Evolutionary conservation across 176 grass and related monocot species (phyloP).

Genomic region (Aegilops tauschii): DNA sequence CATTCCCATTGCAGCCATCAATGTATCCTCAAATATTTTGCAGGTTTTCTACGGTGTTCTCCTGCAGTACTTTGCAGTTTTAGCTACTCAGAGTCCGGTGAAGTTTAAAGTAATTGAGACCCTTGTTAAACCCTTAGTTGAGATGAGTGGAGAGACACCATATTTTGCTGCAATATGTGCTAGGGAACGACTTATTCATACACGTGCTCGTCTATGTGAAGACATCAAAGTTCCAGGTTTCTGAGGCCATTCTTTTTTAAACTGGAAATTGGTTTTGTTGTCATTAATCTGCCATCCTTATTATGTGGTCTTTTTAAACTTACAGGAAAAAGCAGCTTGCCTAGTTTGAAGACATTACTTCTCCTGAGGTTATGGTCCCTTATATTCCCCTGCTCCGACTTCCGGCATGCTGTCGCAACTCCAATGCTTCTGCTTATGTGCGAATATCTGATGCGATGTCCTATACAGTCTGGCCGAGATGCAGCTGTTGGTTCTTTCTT

Average conservation of each 20-base stretch:
- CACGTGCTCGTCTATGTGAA: constrained; percentile 62
- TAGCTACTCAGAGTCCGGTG: constrained; percentile 64
- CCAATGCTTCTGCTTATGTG: constrained; percentile 81
- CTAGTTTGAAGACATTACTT: constrained; percentile 81
- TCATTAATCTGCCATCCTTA: neutral
- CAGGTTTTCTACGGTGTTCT: constrained; percentile 96
- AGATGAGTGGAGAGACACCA: constrained; percentile 91
- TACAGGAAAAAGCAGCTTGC: constrained; percentile 85
- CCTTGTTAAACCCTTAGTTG: constrained; percentile 89
- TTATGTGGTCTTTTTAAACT: constrained; percentile 12
- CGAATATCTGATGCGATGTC: constrained; percentile 91
- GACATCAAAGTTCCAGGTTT: constrained; percentile 81
- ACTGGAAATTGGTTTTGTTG: constrained; percentile 29
- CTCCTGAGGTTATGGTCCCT: constrained; percentile 93
- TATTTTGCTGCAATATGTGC: constrained; percentile 98
- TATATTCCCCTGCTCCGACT: constrained; percentile 87
- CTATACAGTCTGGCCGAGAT: constrained; percentile 78
- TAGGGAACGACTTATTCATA: constrained; percentile 69
- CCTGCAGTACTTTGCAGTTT: constrained; percentile 86
- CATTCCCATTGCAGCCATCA: neutral
- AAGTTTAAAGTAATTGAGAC: constrained; percentile 75
- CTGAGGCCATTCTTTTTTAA: constrained; percentile 15
- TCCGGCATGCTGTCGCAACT: constrained; percentile 85
- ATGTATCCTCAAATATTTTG: constrained; percentile 28
- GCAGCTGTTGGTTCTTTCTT: constrained; percentile 85